Percentiles rank a stretch among this genome's conserved stretches.
Conservation (phyloP, 208 protist species). For the Trichomonas gallinae region DNA sequence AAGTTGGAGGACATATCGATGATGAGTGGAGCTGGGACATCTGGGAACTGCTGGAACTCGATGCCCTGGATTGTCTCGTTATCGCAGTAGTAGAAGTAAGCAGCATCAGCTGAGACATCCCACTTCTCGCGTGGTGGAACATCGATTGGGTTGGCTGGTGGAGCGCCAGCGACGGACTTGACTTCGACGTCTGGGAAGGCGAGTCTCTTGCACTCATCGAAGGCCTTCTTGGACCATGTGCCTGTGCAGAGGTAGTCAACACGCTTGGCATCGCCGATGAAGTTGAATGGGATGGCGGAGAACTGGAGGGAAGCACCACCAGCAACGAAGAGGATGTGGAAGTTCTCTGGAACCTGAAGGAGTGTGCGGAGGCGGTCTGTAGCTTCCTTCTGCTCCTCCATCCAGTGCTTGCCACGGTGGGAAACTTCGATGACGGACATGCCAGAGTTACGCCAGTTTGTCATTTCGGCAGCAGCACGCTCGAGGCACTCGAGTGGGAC, state of each 20-base stretch:
- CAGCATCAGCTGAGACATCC: not conserved
- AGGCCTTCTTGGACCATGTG: constrained; percentile 18
- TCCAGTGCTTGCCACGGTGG: not conserved
- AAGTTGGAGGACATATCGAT: constrained; percentile 15
- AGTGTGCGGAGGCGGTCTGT: not conserved
- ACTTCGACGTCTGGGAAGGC: not conserved
- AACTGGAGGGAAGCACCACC: constrained; percentile 15
- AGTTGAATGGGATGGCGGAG: constrained; percentile 14
- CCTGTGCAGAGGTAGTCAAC: not conserved
- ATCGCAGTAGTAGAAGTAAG: not conserved
- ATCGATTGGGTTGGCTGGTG: not conserved
- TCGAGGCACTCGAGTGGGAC: not conserved
- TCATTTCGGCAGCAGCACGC: not conserved
- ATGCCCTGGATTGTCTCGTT: constrained; percentile 23
- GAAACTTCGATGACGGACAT: constrained; percentile 1
- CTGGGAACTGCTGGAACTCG: not conserved
- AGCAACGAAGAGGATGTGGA: not conserved
- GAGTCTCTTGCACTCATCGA: not conserved
- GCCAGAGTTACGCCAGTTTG: not conserved
- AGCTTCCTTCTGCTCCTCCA: not conserved
- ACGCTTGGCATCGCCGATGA: not conserved
- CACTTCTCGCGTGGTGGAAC: not conserved
- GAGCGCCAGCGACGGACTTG: not conserved
- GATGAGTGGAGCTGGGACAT: not conserved
- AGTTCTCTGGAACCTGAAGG: constrained; percentile 5